Percentiles rank a stretch among this genome's conserved stretches.
Evolutionary conservation across 2,329 filamentous ascomycete species (phyloP).

Genomic region (Fusarium austroafricanum): DNA sequence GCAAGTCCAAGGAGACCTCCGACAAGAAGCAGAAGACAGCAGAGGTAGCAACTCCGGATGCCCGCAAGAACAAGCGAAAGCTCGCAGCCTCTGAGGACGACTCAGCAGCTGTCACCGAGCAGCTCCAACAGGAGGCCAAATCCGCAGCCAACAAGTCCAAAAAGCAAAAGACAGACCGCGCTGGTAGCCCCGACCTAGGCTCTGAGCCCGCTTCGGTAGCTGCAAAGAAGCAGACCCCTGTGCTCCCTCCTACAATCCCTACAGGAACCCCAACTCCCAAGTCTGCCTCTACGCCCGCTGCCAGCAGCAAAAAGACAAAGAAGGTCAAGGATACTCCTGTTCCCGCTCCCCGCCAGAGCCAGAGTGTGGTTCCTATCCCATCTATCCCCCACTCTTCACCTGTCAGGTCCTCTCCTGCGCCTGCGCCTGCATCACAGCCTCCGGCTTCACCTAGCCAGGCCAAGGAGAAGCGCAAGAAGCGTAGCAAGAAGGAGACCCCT

Average conservation of each 20-base stretch:
- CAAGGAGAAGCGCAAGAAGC: constrained; percentile 50
- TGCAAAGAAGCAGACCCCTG: constrained; percentile 50
- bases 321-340: constrained; percentile 48
- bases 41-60: constrained; percentile 37
- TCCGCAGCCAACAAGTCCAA: constrained; percentile 56
- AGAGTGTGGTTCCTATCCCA: constrained; percentile 52
- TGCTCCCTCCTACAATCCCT: constrained; percentile 50
- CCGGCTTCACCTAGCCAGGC: constrained; percentile 37
- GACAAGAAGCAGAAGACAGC: constrained; percentile 49
- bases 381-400: constrained; percentile 50
- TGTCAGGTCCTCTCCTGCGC: constrained; percentile 42
- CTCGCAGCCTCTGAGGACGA: constrained; percentile 54
- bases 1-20: constrained; percentile 43
- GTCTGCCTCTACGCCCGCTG: constrained; percentile 36
- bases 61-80: constrained; percentile 54
- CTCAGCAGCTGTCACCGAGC: constrained; percentile 50
- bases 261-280: constrained; percentile 42
- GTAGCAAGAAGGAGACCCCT: constrained; percentile 46
- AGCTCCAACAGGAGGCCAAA: constrained; percentile 51
- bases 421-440: constrained; percentile 23
- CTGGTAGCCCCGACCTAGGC: constrained; percentile 51
- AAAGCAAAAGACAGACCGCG: constrained; percentile 53
- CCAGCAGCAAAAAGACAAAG: constrained; percentile 47
- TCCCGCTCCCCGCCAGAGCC: constrained; percentile 47
- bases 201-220: constrained; percentile 44